Base-by-base conservation (phyloP, 352 stramenopile genomes). In the Phytophthora melonis region DNA sequence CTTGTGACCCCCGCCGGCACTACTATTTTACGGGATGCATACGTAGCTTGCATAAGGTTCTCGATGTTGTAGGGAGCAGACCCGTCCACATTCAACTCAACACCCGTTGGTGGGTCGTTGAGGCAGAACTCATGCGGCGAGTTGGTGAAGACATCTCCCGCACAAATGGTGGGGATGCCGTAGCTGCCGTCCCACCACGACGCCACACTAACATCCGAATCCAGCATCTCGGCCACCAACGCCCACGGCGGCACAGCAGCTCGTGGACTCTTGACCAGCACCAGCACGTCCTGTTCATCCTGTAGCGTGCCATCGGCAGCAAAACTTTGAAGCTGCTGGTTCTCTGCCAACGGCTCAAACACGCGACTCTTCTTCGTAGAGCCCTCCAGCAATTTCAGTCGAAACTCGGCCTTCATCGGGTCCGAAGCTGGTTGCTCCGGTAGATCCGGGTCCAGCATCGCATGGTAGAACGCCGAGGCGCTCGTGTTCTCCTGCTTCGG, bases 131-230 rank as follows among this genome's bases (percentile, higher is more conserved):
- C 47, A 45, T 86, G 39, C 11, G 68, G 75, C 0, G 83, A 74
- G 13, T 69, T 66, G 9, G 56, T 75, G 36, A 82, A 95, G 8
- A 83, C 67, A 43, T 95, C 88, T 9, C 86, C 87, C 3, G 85
- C 88, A 50, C 88, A 95, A 47, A 95, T 87, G 43, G 77, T 93
- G 1, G 88, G 87, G 34, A 90, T 92, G 1, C 88, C 88, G 32
- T 82, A 93, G 57, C 76, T 83, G 6, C 82, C 82, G 58, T 95
- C 88, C 88, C 86, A 94, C 88, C 88, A 95, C 27, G 84, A 89
- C 14, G 88, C 88, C 25, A 94, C 87, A 62, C 88, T 95, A 47
- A 95, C 47, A 59, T 95, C 88, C 1, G 81, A 86, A 27, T 74
- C 72, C 5, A 94, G 63, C 41, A 76, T 65, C 4, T 87, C 78